Evolutionary conservation across 306 rosid species (phyloP).

Genomic region (Prunus padus): DNA sequence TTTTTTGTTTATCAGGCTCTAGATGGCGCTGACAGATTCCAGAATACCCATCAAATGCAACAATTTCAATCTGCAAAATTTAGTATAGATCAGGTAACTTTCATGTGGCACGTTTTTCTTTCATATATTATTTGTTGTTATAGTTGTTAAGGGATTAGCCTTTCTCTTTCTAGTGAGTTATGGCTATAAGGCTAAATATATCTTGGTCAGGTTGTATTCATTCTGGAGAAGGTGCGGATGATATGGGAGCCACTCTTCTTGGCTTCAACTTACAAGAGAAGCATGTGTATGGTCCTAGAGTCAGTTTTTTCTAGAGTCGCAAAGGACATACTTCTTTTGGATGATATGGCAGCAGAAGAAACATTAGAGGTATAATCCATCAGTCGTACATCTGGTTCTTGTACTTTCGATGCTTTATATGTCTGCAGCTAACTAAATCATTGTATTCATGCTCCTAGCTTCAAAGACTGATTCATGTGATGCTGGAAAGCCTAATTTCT

Average conservation of each 20-base stretch:
- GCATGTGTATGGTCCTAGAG: conserved; percentile 78
- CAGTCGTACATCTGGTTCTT: background rate
- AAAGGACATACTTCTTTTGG: conserved; percentile 73
- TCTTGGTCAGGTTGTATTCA: conserved; percentile 76
- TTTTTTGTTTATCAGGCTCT: conserved; percentile 58
- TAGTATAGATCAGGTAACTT: conserved; percentile 80
- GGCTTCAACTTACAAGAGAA: conserved; percentile 74
- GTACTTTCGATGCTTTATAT: conserved; percentile 5
- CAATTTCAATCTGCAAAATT: conserved; percentile 77
- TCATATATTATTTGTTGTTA: conserved; percentile 8
- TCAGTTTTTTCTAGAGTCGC: conserved; percentile 77
- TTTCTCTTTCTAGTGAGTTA: conserved; percentile 13
- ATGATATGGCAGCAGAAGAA: conserved; percentile 96
- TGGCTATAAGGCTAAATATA: conserved; percentile 19
- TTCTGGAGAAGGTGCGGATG: conserved; percentile 81
- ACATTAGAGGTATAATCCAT: conserved; percentile 65
- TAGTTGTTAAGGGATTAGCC: background rate
- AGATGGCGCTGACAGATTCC: conserved; percentile 87
- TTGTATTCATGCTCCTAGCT: conserved; percentile 47
- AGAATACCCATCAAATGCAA: conserved; percentile 80
- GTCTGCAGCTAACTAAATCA: conserved; percentile 28
- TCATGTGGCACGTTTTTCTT: background rate
- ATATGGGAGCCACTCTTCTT: conserved; percentile 93
- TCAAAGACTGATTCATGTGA: conserved; percentile 66
- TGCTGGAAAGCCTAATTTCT: conserved; percentile 68